Evolutionary conservation across 495 filamentous ascomycete species (phyloP), one percentile per base, ranked within the genome.

Genomic region (Hypoxylon lienhwacheense): DNA sequence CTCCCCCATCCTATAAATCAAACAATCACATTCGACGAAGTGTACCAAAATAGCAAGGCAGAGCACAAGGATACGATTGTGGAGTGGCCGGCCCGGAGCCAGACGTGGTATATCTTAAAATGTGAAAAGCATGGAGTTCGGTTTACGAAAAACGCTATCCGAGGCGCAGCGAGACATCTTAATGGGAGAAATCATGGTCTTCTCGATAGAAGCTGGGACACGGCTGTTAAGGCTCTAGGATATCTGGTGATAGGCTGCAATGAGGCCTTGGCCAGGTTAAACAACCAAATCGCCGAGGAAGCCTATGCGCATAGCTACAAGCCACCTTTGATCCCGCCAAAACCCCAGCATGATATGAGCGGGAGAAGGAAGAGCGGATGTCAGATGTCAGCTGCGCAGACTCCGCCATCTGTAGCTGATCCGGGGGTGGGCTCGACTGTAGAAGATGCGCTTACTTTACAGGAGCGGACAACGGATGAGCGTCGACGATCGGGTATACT

Each of bases 81-180:
- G 2, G 70, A 77, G 32, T 73, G 57, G 20, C 75, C 72, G 0
- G 12, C 42, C 0, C 21, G 32, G 2, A 64, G 55, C 19, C 33
- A 42, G 3, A 20, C 53, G 0, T 77, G 62, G 50, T 77, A 74
- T 32, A 76, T 78, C 14, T 29, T 77, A 8, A 69, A 65, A 48
- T 78, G 75, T 48, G 72, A 73, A 10, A 60, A 73, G 37, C 75
- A 78, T 10, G 43, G 50, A 0, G 65, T 74, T 10, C 72, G 73
- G 12, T 78, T 78, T 43, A 69, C 61, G n/a, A 47, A 16, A n/a
- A 66, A 71, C 36, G 64, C 74, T 0, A 41, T 76, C 4, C 40
- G 43, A 1, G 75, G 73, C n/a, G 74, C 75, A 1, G 72, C 70
- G 0, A 74, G 71, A 32, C 75, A 78, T 37, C 50, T 78, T 0